Evolutionary conservation across 306 rosid genomes (phyloP), one percentile per base, ranked within the genome.

Genomic region (Inga leiocalycina): DNA sequence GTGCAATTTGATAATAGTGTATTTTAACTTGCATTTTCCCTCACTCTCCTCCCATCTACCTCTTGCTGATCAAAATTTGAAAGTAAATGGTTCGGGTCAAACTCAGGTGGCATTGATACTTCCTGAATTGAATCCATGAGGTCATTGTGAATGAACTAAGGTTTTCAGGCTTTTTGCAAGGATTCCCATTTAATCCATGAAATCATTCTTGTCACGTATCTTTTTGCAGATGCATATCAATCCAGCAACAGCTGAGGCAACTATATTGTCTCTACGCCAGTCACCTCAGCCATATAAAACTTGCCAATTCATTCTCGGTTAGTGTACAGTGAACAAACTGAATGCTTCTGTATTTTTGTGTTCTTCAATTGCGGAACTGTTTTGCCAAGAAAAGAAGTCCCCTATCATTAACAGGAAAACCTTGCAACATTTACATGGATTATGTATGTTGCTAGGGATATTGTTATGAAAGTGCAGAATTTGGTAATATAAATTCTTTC

Each of bases 281-380:
- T 83, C 99, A 74, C 92, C 94, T 76, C 98, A 91, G 79, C 99
- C 99, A 10, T 95, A 93, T 74, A 90, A 88, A 83, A 87, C 93
- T 77, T 95, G 99, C 79, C 92, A 93, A 82, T 95, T 89, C 87
- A 93, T 95, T 84, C 97, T 95, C 76, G 98, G 98, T 93, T 78
- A 81, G 95, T 88, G 51, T 75, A 30, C 61, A 44, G 13, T 59
- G 37, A 39, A 32, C 76, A 62, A 48, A 43, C 71, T 69, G 12
- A 68, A 71, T 41, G 45, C 37, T 59, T 77, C 68, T 56, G 45
- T 61, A 1, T 8, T 34, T 80, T 51, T 48, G 45, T 51, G 3
- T 8, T 44, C 5, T 62, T 54, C 62, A 51, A 83, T 69, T 52
- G 51, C 44, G 71, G 39, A 20, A 43, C 75, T 68, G 72, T 69